A percentile compares a stretch with the other conserved stretches of the same genome.
Evolutionary conservation across 495 filamentous ascomycete species (phyloP).

Genomic region (Rhypophila decipiens): DNA sequence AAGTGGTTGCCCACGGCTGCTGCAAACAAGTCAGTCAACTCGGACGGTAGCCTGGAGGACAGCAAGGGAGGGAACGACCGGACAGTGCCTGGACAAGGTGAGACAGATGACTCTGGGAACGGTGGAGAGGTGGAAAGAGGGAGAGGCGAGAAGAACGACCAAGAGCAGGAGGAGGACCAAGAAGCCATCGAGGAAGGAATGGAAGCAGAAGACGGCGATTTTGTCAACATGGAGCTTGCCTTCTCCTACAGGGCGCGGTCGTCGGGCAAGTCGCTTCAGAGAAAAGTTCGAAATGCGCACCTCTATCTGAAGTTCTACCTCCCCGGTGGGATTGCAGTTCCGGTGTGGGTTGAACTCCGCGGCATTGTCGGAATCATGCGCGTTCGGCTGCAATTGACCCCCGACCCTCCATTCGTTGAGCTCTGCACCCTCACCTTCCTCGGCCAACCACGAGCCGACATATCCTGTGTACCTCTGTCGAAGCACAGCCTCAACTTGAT

Average conservation of each 20-base stretch:
- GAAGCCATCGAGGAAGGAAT: conserved; percentile 53
- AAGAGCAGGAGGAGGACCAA: conserved; percentile 29
- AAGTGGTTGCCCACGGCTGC: conserved; percentile 61
- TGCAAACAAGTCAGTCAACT: conserved; percentile 49
- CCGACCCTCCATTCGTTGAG: conserved; percentile 66
- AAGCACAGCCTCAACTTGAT: conserved; percentile 63
- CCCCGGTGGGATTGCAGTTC: conserved; percentile 49
- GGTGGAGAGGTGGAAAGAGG: conserved; percentile 14
- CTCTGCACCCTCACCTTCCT: conserved; percentile 65
- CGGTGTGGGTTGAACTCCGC: conserved; percentile 66
- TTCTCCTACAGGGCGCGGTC: conserved; percentile 60
- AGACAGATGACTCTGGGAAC: conserved; percentile 19
- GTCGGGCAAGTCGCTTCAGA: conserved; percentile 48
- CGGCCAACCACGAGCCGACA: conserved; percentile 67
- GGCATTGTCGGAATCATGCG: conserved; percentile 60
- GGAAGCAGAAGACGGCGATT: conserved; percentile 69
- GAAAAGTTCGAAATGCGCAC: conserved; percentile 63
- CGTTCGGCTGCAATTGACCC: conserved; percentile 59
- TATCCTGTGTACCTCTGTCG: conserved; percentile 60
- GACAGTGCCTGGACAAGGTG: conserved; percentile 36
- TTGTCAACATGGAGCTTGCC: conserved; percentile 63
- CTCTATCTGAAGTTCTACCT: conserved; percentile 64
- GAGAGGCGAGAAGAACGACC: conserved; percentile 19
- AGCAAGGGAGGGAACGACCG: conserved; percentile 40
- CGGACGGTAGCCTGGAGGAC: conserved; percentile 42